A percentile compares a stretch with the other conserved stretches of the same genome.
These are phyloP conservation scores for Oryza punctata DNA, from an alignment of 176 grass and related monocot species.

Conservation along the genomic window DNA sequence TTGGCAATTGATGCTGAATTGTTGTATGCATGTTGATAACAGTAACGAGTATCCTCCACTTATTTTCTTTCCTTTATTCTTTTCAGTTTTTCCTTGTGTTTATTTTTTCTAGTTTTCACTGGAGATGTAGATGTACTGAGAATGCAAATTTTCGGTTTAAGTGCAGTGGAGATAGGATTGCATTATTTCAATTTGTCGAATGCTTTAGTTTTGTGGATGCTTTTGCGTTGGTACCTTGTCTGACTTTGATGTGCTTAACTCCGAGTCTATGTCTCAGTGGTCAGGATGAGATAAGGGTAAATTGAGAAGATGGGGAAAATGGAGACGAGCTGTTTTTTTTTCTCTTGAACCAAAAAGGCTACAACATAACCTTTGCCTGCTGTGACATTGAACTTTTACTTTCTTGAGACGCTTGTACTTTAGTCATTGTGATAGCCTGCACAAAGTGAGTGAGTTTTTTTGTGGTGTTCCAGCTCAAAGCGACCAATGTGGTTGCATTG, in stretches of 20 bases:
- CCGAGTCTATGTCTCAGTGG: not conserved
- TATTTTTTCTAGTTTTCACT: not conserved
- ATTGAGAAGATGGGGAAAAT: not conserved
- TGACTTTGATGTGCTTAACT: not conserved
- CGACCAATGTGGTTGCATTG: not conserved
- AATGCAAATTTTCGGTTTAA: not conserved
- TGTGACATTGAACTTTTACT: slow-evolving; percentile 8
- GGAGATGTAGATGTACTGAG: not conserved
- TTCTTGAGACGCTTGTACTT: slow-evolving; percentile 26
- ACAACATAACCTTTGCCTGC: not conserved
- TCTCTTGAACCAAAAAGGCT: slow-evolving; percentile 13
- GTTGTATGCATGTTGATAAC: not conserved
- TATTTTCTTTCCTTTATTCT: not conserved
- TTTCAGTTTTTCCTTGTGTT: not conserved
- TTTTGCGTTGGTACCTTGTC: not conserved
- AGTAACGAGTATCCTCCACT: not conserved
- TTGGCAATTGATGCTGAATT: slow-evolving; percentile 7
- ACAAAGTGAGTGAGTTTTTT: not conserved
- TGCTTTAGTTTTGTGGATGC: not conserved
- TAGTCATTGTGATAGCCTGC: slow-evolving; percentile 26
- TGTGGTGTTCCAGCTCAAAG: not conserved
- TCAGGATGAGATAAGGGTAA: not conserved
- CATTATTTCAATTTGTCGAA: not conserved
- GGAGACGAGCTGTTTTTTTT: not conserved
- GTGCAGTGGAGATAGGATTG: not conserved